Evolutionary conservation across 1,139 yeast genomes (phyloP).

Genomic region (Nadsonia starkeyi-henricii): DNA sequence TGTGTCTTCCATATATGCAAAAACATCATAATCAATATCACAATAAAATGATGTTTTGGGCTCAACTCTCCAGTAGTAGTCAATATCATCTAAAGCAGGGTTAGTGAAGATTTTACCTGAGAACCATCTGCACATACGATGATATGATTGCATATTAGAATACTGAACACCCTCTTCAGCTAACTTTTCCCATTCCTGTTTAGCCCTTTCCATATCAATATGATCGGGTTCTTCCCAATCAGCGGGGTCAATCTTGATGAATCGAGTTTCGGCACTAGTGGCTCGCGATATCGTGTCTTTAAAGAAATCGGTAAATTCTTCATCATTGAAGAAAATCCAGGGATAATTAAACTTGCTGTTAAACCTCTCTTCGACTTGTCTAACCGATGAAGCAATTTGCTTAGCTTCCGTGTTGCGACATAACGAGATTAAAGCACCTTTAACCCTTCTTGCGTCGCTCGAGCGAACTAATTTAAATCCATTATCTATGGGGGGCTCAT

Average conservation of each 20-base stretch:
- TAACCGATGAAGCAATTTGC: slow-evolving; percentile 38
- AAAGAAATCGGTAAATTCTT: slow-evolving; percentile 46
- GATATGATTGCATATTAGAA: slow-evolving; percentile 50
- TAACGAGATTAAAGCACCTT: slow-evolving; percentile 60
- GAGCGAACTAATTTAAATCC: slow-evolving; percentile 12
- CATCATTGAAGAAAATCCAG: slow-evolving; percentile 66
- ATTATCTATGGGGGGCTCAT: slow-evolving; percentile 19
- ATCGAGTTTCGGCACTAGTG: slow-evolving; percentile 41
- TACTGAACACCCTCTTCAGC: slow-evolving; percentile 42
- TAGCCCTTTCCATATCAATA: slow-evolving; percentile 34
- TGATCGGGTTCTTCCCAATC: slow-evolving; percentile 53
- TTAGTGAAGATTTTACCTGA: slow-evolving; percentile 50
- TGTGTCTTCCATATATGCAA: slow-evolving; percentile 55
- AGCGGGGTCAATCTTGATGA: slow-evolving; percentile 36
- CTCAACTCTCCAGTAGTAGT: slow-evolving; percentile 70
- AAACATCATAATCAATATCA: slow-evolving; percentile 59
- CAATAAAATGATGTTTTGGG: slow-evolving; percentile 60
- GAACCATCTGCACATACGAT: slow-evolving; percentile 68
- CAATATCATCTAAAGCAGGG: slow-evolving; percentile 40
- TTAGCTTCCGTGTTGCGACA: slow-evolving; percentile 51
- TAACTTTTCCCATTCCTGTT: slow-evolving; percentile 27
- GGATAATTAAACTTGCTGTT: slow-evolving; percentile 63
- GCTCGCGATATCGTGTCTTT: slow-evolving; percentile 28
- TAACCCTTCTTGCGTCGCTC: slow-evolving; percentile 29
- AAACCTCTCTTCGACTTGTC: slow-evolving; percentile 47